Evolutionary conservation across 1,139 yeast species (phyloP).

Genomic region (Yamadazyma pseudoaaseri): DNA sequence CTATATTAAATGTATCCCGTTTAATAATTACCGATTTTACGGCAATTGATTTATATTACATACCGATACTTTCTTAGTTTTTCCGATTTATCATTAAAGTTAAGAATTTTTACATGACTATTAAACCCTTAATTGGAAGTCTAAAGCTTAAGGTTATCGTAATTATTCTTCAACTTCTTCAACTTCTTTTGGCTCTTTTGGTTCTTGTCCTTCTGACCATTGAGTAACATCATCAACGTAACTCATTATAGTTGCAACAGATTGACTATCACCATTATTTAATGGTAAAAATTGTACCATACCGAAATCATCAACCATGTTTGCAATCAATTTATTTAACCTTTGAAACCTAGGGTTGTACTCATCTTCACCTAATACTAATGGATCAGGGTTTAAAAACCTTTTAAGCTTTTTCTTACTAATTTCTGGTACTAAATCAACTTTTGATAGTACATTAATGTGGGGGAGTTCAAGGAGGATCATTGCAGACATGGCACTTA

Average conservation of each 20-base stretch:
- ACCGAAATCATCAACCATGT: constrained; percentile 92
- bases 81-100: too few relatives aligned
- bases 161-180: constrained; percentile 41
- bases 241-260: constrained; percentile 80
- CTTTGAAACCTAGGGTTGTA: constrained; percentile 72
- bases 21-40: too few relatives aligned
- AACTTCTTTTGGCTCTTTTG: constrained; percentile 89
- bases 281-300: constrained; percentile 96
- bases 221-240: constrained; percentile 96
- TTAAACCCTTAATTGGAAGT: too few relatives aligned
- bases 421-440: constrained; percentile 78
- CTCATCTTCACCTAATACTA: constrained; percentile 42
- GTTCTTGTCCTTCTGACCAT: constrained; percentile 96
- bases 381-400: constrained; percentile 89
- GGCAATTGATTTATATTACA: too few relatives aligned
- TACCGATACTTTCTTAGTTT: too few relatives aligned
- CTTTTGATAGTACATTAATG: constrained; percentile 80
- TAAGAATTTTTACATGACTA: too few relatives aligned
- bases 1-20: too few relatives aligned
- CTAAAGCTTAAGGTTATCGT: too few relatives aligned
- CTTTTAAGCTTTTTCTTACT: constrained; percentile 75
- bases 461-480: constrained; percentile 92
- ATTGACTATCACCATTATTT: constrained; percentile 73
- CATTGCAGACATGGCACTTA: constrained; percentile 99
- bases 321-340: constrained; percentile 80